Conservation (phyloP, 139 green algal species). For the Choricystis sp. region DNA sequence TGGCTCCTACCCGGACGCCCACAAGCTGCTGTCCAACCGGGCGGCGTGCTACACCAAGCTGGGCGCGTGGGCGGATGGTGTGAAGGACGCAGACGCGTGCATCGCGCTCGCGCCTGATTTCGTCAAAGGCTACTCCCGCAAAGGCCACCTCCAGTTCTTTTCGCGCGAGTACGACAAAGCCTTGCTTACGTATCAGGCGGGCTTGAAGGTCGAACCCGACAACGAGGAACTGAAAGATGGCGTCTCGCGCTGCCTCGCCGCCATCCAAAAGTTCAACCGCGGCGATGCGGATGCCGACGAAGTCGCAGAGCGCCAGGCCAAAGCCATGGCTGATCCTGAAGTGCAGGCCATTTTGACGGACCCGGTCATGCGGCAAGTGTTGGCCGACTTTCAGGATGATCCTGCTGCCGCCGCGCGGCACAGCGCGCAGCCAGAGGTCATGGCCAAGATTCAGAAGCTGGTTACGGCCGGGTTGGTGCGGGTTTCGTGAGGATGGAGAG, state of each 20-base stretch:
- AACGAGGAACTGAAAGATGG: conserved; percentile 89
- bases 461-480: conserved; percentile 84
- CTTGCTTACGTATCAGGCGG: conserved; percentile 59
- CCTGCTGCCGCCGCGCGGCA: conserved; percentile 68
- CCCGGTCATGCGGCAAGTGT: conserved; percentile 82
- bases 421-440: conserved; percentile 67
- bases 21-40: conserved; percentile 95
- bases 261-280: conserved; percentile 42
- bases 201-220: conserved; percentile 70
- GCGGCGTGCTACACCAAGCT: conserved; percentile 99
- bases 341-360: conserved; percentile 86
- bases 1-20: conserved; percentile 66
- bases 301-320: conserved; percentile 69
- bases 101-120: conserved; percentile 87
- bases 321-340: conserved; percentile 85
- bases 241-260: conserved; percentile 48
- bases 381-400: conserved; percentile 82
- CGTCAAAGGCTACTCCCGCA: conserved; percentile 70
- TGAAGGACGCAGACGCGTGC: conserved; percentile 87
- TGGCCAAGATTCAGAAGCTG: conserved; percentile 90
- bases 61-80: conserved; percentile 72
- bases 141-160: conserved; percentile 89
- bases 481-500: conserved; percentile 9
- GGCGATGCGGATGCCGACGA: conserved; percentile 73
- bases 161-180: conserved; percentile 31